phyloP scores from a whole-genome alignment of 2,329 filamentous ascomycete genomes.

The Neofusicoccum kwambonambiense region DNA sequence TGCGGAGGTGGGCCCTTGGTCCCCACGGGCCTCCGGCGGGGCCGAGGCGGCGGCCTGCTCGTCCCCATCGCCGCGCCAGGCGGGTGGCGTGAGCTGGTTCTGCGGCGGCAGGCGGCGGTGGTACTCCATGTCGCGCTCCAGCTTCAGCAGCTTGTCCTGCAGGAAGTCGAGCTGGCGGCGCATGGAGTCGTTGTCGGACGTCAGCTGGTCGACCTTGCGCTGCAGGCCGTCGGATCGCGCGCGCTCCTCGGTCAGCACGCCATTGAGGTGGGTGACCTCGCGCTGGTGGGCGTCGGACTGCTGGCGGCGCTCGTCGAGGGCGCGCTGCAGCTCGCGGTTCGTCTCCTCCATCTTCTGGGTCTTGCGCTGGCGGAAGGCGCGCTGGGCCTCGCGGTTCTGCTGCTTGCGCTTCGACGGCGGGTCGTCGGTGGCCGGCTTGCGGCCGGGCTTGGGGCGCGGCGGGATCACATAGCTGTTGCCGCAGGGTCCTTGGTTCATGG shows the following conservation, averaged over 20 bases:
- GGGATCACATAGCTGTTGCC: slow-evolving; percentile 39
- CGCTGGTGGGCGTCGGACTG: slow-evolving; percentile 21
- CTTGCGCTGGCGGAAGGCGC: slow-evolving; percentile 83
- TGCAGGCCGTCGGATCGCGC: slow-evolving; percentile 21
- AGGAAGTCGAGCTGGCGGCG: slow-evolving; percentile 18
- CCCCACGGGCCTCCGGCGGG: slow-evolving; percentile 14
- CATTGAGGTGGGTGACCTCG: slow-evolving; percentile 18
- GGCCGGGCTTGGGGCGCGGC: slow-evolving; percentile 63
- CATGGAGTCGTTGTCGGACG: slow-evolving; percentile 18
- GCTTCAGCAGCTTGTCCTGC: slow-evolving; percentile 16
- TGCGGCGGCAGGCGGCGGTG: slow-evolving; percentile 6
- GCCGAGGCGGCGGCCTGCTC: not conserved
- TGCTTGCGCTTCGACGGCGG: slow-evolving; percentile 91
- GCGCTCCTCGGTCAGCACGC: slow-evolving; percentile 3
- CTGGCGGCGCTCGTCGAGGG: slow-evolving; percentile 19
- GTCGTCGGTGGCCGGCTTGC: slow-evolving; percentile 91
- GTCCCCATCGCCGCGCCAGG: slow-evolving; percentile 13
- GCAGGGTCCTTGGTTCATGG: slow-evolving; percentile 30
- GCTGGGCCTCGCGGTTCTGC: slow-evolving; percentile 88
- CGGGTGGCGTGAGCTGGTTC: slow-evolving; percentile 20
- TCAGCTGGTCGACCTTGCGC: slow-evolving; percentile 18
- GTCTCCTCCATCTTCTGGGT: slow-evolving; percentile 77
- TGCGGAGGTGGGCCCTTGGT: slow-evolving; percentile 2
- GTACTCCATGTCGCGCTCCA: slow-evolving; percentile 15
- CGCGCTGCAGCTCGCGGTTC: slow-evolving; percentile 41